These are phyloP conservation scores for Epithemia pelagica DNA, from an alignment of 108 stramenopile species.

Conservation along the genomic window DNA sequence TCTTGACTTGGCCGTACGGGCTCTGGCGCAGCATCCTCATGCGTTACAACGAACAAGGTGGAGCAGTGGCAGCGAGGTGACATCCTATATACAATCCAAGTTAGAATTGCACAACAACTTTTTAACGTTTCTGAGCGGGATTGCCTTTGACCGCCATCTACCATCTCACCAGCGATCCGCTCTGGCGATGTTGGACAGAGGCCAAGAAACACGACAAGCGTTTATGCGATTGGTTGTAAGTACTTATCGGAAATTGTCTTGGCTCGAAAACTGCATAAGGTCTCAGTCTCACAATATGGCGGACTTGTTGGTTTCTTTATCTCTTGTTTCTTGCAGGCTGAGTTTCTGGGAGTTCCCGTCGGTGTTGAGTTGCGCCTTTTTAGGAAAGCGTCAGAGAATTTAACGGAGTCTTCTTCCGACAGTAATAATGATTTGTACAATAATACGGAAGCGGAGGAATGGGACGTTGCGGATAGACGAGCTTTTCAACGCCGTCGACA, in stretches of 20 bases:
- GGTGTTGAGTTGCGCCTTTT: constrained; percentile 14
- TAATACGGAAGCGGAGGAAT: too few relatives aligned
- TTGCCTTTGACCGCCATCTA: constrained; percentile 15
- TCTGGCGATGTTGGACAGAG: constrained; percentile 27
- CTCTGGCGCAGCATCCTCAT: constrained; percentile 16
- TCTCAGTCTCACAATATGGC: too few relatives aligned
- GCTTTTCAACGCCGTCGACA: too few relatives aligned
- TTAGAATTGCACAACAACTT: constrained; percentile 21
- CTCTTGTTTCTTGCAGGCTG: neutral
- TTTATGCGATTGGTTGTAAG: constrained; percentile 26
- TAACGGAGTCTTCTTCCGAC: neutral
- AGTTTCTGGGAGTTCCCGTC: constrained; percentile 25
- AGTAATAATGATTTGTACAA: neutral
- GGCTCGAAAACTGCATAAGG: too few relatives aligned
- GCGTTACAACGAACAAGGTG: neutral
- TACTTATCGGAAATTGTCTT: constrained; percentile 7
- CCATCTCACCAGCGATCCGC: constrained; percentile 6
- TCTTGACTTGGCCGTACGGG: constrained; percentile 13
- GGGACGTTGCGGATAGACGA: too few relatives aligned
- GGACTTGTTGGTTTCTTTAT: too few relatives aligned
- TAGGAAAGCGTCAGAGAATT: constrained; percentile 14
- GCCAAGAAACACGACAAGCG: constrained; percentile 30
- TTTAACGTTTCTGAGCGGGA: constrained; percentile 27
- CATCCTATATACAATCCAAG: constrained; percentile 6
- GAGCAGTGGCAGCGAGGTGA: constrained; percentile 7